phyloP scores from a whole-genome alignment of 805 yeast species.

The Starmerella apicola region DNA sequence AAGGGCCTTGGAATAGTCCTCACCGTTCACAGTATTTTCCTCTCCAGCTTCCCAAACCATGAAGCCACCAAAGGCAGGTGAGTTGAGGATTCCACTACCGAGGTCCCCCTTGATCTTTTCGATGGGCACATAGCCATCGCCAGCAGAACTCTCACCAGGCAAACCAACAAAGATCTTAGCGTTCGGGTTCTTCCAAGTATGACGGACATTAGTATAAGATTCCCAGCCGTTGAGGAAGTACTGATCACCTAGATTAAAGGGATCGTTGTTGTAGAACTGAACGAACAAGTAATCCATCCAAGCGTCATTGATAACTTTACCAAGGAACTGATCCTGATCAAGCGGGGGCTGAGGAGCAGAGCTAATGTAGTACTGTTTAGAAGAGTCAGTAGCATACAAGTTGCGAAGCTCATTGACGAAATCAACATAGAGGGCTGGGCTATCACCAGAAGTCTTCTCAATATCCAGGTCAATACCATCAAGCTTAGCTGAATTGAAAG shows the following conservation, averaged over 20 bases:
- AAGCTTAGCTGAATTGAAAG: conserved; percentile 60
- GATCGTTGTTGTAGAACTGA: conserved; percentile 87
- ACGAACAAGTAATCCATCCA: conserved; percentile 69
- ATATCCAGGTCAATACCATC: conserved; percentile 79
- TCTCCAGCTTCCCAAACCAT: conserved; percentile 77
- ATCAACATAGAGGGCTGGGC: conserved; percentile 62
- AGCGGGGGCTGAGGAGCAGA: conserved; percentile 91
- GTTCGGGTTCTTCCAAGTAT: conserved; percentile 65
- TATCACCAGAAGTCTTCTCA: conserved; percentile 39
- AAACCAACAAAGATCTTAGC: conserved; percentile 64
- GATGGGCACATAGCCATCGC: conserved; percentile 40
- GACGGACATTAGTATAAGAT: conserved; percentile 47
- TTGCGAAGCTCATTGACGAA: conserved; percentile 39
- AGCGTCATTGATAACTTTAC: conserved; percentile 53
- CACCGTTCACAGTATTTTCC: conserved; percentile 37
- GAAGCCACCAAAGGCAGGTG: conserved; percentile 51
- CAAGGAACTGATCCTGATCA: conserved; percentile 63
- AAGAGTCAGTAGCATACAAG: conserved; percentile 33
- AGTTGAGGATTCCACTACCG: conserved; percentile 19
- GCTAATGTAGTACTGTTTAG: conserved; percentile 57
- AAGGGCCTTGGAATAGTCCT: no score
- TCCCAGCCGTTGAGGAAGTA: conserved; percentile 39
- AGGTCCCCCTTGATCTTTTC: conserved; percentile 26
- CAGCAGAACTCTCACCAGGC: conserved; percentile 49
- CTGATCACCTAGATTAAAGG: no score